Percentiles rank a stretch among this genome's conserved stretches.
phyloP scores from a whole-genome alignment of 1,284 basidiomycete species.

The Tilletia caries region DNA sequence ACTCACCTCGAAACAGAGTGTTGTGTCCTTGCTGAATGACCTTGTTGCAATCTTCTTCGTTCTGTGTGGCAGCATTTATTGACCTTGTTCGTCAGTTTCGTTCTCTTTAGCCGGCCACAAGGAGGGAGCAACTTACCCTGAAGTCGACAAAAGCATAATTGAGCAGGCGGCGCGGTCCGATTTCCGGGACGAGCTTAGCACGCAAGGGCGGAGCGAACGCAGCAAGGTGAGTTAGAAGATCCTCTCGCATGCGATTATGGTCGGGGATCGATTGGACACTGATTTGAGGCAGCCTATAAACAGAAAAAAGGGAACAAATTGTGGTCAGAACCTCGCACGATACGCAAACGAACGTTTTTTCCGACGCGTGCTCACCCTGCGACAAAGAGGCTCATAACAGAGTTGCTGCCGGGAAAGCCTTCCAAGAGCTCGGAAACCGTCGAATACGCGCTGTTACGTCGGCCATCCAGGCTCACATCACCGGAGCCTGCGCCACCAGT shows the following conservation, averaged over 20 bases:
- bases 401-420: not conserved
- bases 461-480: not conserved
- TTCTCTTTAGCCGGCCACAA: not conserved
- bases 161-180: not conserved
- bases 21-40: not conserved
- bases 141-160: conserved; percentile 7
- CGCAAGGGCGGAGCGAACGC: not conserved
- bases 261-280: not conserved
- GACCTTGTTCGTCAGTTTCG: not conserved
- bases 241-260: not conserved
- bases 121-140: not conserved
- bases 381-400: conserved; percentile 7
- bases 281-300: not conserved
- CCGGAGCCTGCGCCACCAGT: not conserved
- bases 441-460: not conserved
- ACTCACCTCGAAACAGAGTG: conserved; percentile 1
- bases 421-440: not conserved
- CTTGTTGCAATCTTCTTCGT: conserved; percentile 12
- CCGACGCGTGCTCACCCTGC: not conserved
- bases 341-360: not conserved
- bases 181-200: not conserved
- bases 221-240: not conserved
- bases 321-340: not conserved
- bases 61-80: not conserved
- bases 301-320: not conserved